Percentiles rank a stretch among this genome's conserved stretches.
These are phyloP conservation scores for Trypanosoma mega DNA, from an alignment of 208 protist genomes.

Conservation along the genomic window DNA sequence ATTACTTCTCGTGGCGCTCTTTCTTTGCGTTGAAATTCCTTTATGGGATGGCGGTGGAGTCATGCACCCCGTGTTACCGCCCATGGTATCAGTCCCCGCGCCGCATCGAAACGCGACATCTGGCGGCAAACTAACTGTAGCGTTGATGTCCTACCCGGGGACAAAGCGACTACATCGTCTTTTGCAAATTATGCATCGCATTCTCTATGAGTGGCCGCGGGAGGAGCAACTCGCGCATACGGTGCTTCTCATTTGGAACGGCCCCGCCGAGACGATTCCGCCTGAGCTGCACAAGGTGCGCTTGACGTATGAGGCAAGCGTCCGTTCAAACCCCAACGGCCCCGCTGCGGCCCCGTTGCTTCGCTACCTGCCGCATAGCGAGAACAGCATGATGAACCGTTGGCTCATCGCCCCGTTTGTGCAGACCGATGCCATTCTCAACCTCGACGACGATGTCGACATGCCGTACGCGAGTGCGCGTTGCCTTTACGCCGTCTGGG, in stretches of 20 bases:
- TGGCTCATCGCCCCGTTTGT: conserved; percentile 18
- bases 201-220: conserved; percentile 14
- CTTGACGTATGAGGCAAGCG: not conserved
- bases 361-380: conserved; percentile 16
- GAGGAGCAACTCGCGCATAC: conserved; percentile 12
- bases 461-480: conserved; percentile 4
- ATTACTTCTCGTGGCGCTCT: no score
- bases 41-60: no score
- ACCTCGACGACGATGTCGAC: conserved; percentile 31
- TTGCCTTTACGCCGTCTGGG: conserved; percentile 23
- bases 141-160: conserved; percentile 33
- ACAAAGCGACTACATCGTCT: conserved; percentile 19
- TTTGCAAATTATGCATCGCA: conserved; percentile 5
- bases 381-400: conserved; percentile 22
- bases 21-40: no score
- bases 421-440: conserved; percentile 22
- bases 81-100: not conserved
- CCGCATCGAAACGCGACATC: not conserved
- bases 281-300: not conserved
- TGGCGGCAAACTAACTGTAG: conserved; percentile 9
- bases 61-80: no score
- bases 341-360: not conserved
- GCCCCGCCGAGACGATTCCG: conserved; percentile 12
- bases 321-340: not conserved
- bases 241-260: conserved; percentile 30